Evolutionary conservation across 257 asterid species (phyloP), one percentile per base, ranked within the genome.

Genomic region (Sherardia arvensis): DNA sequence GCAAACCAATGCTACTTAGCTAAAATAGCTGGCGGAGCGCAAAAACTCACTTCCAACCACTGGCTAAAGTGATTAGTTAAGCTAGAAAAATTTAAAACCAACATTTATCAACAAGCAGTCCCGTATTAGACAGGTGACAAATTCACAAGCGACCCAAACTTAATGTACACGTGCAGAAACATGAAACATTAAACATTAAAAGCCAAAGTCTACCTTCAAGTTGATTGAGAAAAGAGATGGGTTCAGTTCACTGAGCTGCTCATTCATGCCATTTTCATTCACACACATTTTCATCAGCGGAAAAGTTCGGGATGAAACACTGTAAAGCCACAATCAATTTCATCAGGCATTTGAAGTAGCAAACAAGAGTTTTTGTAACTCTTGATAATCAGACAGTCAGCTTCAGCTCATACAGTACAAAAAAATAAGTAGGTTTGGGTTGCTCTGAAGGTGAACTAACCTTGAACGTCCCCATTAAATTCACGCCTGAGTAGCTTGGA

Each of bases 401-500:
- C 65, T 43, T 56, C 58, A 43, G 30, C 18, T 34, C 21, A 17
- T 34, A 33, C 3, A 11, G 43, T 7, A 43, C 21, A 43, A 48
- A 62, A n/a, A 45, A 14, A 62, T 36, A 11, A 56, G 60, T 53
- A n/a, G 29, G 30, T 53, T 14, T 5, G 7, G 20, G 51, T 34
- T 34, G 10, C 43, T 34, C 20, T 43, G 51, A 43, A 43, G 51
- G 58, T 33, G 15, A 5, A 30, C 28, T 75, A 81, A 56, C 67
- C 25, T 33, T 70, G 79, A 70, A 84, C 61, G 64, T 48, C 66
- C 20, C 95, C 87, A 71, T 78, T 40, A 61, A 81, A 76, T 79
- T 88, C 91, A 60, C 83, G 80, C 62, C 80, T 30, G 70, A 88
- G 43, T 72, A 88, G 80, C 26, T 61, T 36, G 21, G 98, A 88